A percentile compares a stretch with the other conserved stretches of the same genome.
Conservation (phyloP, 2,329 filamentous ascomycete species). For the Cadophora malorum region DNA sequence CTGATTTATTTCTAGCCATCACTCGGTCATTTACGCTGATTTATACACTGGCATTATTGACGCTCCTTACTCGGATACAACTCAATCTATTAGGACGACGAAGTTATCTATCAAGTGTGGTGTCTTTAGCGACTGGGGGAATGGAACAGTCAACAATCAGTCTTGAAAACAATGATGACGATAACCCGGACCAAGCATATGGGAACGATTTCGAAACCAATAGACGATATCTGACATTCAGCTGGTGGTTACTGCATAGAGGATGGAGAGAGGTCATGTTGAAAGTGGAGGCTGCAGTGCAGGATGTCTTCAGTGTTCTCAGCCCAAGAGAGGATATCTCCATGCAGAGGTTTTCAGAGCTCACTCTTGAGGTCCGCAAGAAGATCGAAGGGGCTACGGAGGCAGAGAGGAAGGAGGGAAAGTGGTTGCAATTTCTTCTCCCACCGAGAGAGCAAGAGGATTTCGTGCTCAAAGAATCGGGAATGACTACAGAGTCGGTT, state of each 20-base stretch:
- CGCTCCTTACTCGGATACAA: slow-evolving; percentile 91
- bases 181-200: slow-evolving; percentile 79
- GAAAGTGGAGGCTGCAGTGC: slow-evolving; percentile 84
- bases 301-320: slow-evolving; percentile 85
- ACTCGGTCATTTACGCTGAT: slow-evolving; percentile 90
- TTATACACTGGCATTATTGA: slow-evolving; percentile 88
- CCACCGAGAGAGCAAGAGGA: slow-evolving; percentile 81
- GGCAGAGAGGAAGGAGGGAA: slow-evolving; percentile 60
- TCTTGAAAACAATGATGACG: slow-evolving; percentile 92
- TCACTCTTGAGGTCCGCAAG: slow-evolving; percentile 84
- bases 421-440: slow-evolving; percentile 84
- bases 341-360: slow-evolving; percentile 77
- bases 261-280: slow-evolving; percentile 85
- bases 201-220: slow-evolving; percentile 97
- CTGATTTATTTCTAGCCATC: slow-evolving; percentile 65
- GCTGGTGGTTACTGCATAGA: slow-evolving; percentile 95
- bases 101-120: slow-evolving; percentile 94
- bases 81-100: slow-evolving; percentile 94
- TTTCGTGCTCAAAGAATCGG: slow-evolving; percentile 84
- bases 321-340: slow-evolving; percentile 90
- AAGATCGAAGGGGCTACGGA: slow-evolving; percentile 79
- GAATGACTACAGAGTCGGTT: slow-evolving; percentile 67
- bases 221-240: slow-evolving; percentile 91
- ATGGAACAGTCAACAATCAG: slow-evolving; percentile 78
- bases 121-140: slow-evolving; percentile 82